Percentiles rank a stretch among this genome's conserved stretches.
phyloP scores from a whole-genome alignment of 1,284 basidiomycete genomes.

The Cutaneotrichosporon cavernicola region DNA sequence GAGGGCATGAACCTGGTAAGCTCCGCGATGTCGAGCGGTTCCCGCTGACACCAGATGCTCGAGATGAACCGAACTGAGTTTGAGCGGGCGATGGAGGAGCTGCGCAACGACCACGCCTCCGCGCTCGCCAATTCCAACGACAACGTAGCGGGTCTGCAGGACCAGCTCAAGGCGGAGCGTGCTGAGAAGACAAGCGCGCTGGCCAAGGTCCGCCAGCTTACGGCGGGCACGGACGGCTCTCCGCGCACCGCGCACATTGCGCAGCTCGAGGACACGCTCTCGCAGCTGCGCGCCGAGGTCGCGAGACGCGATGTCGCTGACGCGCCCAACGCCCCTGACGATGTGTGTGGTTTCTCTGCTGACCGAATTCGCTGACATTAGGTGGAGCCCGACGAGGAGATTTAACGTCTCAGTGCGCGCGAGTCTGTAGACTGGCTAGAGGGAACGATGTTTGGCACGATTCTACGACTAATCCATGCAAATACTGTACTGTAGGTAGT shows the following conservation, averaged over 20 bases:
- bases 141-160: conserved; percentile 11
- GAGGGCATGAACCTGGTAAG: conserved; percentile 40
- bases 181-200: conserved; percentile 17
- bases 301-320: conserved; percentile 13
- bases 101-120: conserved; percentile 13
- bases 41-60: conserved; percentile 34
- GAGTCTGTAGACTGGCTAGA: conserved; percentile 15
- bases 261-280: conserved; percentile 17
- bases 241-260: conserved; percentile 7
- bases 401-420: conserved; percentile 17
- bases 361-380: neutral
- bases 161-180: conserved; percentile 8
- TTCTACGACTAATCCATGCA: conserved; percentile 15
- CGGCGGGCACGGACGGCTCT: neutral
- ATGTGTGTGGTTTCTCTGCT: conserved; percentile 14
- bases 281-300: conserved; percentile 17
- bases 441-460: conserved; percentile 7
- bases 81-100: conserved; percentile 26
- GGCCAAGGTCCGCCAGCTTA: conserved; percentile 9
- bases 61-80: conserved; percentile 49
- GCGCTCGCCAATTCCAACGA: conserved; percentile 8
- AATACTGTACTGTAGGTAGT: conserved; percentile 11
- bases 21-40: neutral
- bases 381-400: conserved; percentile 11
- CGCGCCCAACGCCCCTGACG: conserved; percentile 11